Evolutionary conservation across 345 rosid genomes (phyloP).

Genomic region (Noccaea caerulescens): DNA sequence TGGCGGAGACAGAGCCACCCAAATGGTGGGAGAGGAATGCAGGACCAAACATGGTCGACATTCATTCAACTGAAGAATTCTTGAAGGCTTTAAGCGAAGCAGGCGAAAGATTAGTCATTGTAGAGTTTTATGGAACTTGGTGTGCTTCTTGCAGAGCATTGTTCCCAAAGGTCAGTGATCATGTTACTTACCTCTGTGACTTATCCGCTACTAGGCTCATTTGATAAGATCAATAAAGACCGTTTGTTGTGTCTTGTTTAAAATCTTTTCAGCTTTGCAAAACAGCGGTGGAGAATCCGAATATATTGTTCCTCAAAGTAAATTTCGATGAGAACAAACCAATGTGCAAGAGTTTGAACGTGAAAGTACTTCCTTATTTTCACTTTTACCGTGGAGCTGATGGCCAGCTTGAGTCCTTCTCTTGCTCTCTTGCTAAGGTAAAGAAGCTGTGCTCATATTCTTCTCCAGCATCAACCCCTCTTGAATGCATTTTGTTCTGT

Average conservation of each 20-base stretch:
- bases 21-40: conserved; percentile 95
- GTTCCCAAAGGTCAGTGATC: conserved; percentile 67
- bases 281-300: conserved; percentile 73
- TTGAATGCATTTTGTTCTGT: conserved; percentile 11
- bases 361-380: conserved; percentile 85
- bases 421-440: conserved; percentile 91
- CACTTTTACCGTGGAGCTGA: conserved; percentile 90
- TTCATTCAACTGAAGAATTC: conserved; percentile 89
- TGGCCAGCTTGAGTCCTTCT: conserved; percentile 85
- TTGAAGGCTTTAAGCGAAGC: conserved; percentile 73
- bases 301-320: conserved; percentile 83
- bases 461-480: not conserved
- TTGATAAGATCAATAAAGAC: not conserved
- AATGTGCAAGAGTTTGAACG: conserved; percentile 89
- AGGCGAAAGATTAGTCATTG: conserved; percentile 82
- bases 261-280: conserved; percentile 66
- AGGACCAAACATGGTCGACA: conserved; percentile 84
- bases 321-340: conserved; percentile 91
- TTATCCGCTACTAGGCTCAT: not conserved
- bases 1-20: conserved; percentile 75
- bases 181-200: not conserved
- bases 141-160: conserved; percentile 93
- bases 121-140: conserved; percentile 97
- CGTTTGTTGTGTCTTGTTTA: not conserved
- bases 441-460: conserved; percentile 10